phyloP scores from a whole-genome alignment of 345 rosid species.

The Eucalyptus caleyi region DNA sequence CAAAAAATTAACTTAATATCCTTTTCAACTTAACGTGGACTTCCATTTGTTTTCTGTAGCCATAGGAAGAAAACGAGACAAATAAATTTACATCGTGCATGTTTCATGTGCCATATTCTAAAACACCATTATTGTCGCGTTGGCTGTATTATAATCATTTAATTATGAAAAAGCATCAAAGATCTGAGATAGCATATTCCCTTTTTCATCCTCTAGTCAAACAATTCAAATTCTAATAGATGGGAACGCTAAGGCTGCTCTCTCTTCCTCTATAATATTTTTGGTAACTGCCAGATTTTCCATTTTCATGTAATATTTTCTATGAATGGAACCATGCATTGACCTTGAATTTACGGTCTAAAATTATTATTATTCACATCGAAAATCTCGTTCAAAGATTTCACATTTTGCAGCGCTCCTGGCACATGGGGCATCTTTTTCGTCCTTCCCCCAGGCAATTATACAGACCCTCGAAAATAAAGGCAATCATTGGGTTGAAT shows the following conservation, averaged over 20 bases:
- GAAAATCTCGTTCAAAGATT: neutral
- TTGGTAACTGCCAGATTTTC: neutral
- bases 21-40: neutral
- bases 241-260: neutral
- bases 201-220: neutral
- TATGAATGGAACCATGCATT: neutral
- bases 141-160: neutral
- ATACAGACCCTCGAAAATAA: neutral
- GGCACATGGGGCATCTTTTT: neutral
- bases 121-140: neutral
- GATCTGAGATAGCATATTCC: neutral
- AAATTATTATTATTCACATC: neutral
- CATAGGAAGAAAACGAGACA: neutral
- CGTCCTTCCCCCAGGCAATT: neutral
- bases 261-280: neutral
- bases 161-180: neutral
- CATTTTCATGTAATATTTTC: neutral
- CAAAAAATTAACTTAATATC: neutral
- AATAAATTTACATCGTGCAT: neutral
- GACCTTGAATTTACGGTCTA: neutral
- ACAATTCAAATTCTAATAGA: neutral
- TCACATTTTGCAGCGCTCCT: neutral
- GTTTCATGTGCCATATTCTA: neutral
- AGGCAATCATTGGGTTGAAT: neutral
- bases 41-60: neutral